Percentiles rank a stretch among this genome's conserved stretches.
Conservation (phyloP, 2,329 filamentous ascomycete species). For the Madurella mycetomatis region DNA sequence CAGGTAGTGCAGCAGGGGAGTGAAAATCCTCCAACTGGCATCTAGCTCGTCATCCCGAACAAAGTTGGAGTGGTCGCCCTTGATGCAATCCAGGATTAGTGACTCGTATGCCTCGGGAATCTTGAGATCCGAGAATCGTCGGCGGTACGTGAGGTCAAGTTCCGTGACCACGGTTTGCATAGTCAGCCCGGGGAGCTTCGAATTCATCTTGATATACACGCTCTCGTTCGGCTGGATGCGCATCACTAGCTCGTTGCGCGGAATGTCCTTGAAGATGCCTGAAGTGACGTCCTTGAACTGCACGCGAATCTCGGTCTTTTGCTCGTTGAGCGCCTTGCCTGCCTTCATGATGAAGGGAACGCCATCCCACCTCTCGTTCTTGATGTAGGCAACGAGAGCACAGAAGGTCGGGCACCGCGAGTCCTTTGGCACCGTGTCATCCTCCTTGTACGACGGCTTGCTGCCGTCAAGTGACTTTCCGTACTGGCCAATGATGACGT, state of each 20-base stretch:
- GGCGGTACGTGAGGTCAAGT: conserved; percentile 94
- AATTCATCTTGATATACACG: conserved; percentile 99
- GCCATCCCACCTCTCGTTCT: conserved; percentile 99
- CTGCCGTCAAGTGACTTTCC: conserved; percentile 91
- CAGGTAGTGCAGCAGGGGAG: conserved; percentile 92
- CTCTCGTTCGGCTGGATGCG: conserved; percentile 99
- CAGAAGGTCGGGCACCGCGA: conserved; percentile 98
- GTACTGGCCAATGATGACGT: conserved; percentile 99
- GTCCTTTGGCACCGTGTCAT: conserved; percentile 95
- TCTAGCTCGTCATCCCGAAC: conserved; percentile 95
- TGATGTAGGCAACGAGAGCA: conserved; percentile 95
- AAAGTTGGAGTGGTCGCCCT: conserved; percentile 99
- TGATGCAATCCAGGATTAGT: conserved; percentile 91
- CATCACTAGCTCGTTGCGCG: conserved; percentile 97
- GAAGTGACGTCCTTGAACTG: conserved; percentile 99
- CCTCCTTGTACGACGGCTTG: conserved; percentile 98
- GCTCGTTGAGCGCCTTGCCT: conserved; percentile 96
- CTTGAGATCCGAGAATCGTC: conserved; percentile 98
- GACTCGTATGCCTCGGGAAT: conserved; percentile 99
- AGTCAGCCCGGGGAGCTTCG: conserved; percentile 93
- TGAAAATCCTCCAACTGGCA: conserved; percentile 98
- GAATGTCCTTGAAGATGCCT: conserved; percentile 99
- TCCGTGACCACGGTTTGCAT: conserved; percentile 99
- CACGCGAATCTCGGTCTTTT: conserved; percentile 98
- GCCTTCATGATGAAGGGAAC: conserved; percentile 99